Evolutionary conservation across 1,284 basidiomycete species (phyloP), one percentile per base, ranked within the genome.

Genomic region (Quambalaria eucalypti): DNA sequence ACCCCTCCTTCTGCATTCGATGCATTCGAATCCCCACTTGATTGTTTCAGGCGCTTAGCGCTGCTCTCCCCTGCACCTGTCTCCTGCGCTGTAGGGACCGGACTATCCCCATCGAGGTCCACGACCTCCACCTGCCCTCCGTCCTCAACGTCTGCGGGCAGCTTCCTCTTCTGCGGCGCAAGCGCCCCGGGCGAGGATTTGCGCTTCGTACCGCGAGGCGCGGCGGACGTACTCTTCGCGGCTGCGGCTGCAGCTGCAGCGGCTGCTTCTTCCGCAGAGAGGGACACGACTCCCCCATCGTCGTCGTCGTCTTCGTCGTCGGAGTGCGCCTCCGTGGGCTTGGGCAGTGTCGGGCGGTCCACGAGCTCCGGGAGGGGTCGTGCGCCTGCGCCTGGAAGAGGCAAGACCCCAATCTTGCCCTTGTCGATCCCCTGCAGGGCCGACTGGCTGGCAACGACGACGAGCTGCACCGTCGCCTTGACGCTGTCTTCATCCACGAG

Each of bases 401-500:
- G 36, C n/a, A n/a, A n/a, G n/a, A 39, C 36, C 36, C 21, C 21
- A 21, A 39, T 39, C 36, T 39, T 21, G 36, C 36, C 36, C 21
- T 14, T 21, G 36, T n/a, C 36, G 16, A 12, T 39, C 38, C 31
- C 48, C n/a, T 31, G 28, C n/a, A 48, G 21, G 28, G 29, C 38
- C 1, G 31, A 26, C 7, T 38, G n/a, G n/a, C n/a, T n/a, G n/a
- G n/a, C 48, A 7, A 60, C 59, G 10, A 74, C 49, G 4, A 71
- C 44, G 21, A 73, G 51, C 33, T 73, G 65, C 33, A 71, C 55
- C 5, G 56, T 61, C 19, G 58, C 52, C 42, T 58, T 44, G 4
- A 25, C 21, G 31, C 58, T 60, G 42, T 93, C 89, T 67, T 92
- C 90, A 70, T 93, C 90, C 0, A 85, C 85, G 26, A 97, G 85